Evolutionary conservation across 768 basidiomycete genomes (phyloP).

Genomic region (Podaxis sp.): DNA sequence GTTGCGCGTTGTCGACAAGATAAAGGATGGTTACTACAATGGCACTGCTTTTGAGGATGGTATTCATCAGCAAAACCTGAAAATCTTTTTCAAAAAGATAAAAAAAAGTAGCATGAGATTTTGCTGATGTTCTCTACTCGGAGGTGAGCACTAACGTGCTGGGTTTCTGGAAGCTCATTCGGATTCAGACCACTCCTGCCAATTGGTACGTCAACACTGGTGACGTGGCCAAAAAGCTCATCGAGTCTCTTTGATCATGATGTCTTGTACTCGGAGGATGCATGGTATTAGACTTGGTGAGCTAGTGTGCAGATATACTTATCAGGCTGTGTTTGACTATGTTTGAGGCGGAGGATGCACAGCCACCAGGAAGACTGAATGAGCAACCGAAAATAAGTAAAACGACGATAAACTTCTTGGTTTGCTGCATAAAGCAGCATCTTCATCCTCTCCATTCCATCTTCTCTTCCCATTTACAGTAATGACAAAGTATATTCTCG

Average conservation of each 20-base stretch:
- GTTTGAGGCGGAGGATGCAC: background rate
- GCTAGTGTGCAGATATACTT: no score
- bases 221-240: slow-evolving; percentile 20
- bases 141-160: slow-evolving; percentile 22
- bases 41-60: slow-evolving; percentile 33
- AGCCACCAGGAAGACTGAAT: background rate
- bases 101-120: no score
- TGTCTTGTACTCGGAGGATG: no score
- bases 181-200: slow-evolving; percentile 19
- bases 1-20: slow-evolving; percentile 31
- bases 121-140: slow-evolving; percentile 29
- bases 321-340: slow-evolving; percentile 5
- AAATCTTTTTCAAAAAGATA: no score
- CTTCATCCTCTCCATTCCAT: background rate
- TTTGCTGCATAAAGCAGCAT: background rate
- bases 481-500: slow-evolving; percentile 96
- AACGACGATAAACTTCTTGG: background rate
- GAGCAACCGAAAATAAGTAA: background rate
- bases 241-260: slow-evolving; percentile 19
- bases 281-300: no score
- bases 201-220: slow-evolving; percentile 21
- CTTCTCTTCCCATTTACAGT: slow-evolving; percentile 6
- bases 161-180: background rate
- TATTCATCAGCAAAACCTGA: no score
- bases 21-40: slow-evolving; percentile 20